phyloP scores from a whole-genome alignment of 2,329 filamentous ascomycete species.

The Xylariales sp. region DNA sequence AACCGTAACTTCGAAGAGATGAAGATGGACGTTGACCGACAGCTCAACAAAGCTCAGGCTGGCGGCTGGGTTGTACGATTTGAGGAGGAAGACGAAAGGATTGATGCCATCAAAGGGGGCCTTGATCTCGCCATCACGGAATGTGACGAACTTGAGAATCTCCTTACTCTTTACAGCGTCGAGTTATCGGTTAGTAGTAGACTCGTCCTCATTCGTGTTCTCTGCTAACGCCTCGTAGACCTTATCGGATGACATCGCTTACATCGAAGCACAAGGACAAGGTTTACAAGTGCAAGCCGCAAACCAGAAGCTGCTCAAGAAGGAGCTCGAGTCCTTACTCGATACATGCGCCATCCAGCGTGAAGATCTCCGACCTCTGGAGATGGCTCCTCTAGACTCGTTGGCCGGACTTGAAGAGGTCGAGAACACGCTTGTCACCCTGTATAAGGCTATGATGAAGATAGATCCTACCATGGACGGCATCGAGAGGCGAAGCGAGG shows the following conservation, averaged over 20 bases:
- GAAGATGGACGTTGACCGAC: slow-evolving; percentile 77
- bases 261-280: slow-evolving; percentile 95
- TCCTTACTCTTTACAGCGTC: slow-evolving; percentile 90
- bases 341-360: slow-evolving; percentile 85
- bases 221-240: slow-evolving; percentile 53
- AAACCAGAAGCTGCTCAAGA: slow-evolving; percentile 90
- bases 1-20: slow-evolving; percentile 73
- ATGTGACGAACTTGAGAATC: slow-evolving; percentile 92
- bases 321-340: slow-evolving; percentile 82
- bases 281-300: slow-evolving; percentile 95
- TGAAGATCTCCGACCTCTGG: slow-evolving; percentile 69
- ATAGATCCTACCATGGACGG: slow-evolving; percentile 77
- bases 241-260: slow-evolving; percentile 90
- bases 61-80: slow-evolving; percentile 85
- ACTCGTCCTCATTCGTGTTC: neutral
- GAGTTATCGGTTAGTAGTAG: slow-evolving; percentile 71
- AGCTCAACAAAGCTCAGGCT: slow-evolving; percentile 85
- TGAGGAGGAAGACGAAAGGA: slow-evolving; percentile 82
- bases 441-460: slow-evolving; percentile 90
- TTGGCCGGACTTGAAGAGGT: slow-evolving; percentile 68
- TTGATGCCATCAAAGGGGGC: slow-evolving; percentile 78
- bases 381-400: slow-evolving; percentile 68
- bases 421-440: slow-evolving; percentile 68
- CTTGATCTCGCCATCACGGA: slow-evolving; percentile 89
- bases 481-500: slow-evolving; percentile 43